phyloP scores from a whole-genome alignment of 768 basidiomycete species.

The Gelatoporia subvermispora region DNA sequence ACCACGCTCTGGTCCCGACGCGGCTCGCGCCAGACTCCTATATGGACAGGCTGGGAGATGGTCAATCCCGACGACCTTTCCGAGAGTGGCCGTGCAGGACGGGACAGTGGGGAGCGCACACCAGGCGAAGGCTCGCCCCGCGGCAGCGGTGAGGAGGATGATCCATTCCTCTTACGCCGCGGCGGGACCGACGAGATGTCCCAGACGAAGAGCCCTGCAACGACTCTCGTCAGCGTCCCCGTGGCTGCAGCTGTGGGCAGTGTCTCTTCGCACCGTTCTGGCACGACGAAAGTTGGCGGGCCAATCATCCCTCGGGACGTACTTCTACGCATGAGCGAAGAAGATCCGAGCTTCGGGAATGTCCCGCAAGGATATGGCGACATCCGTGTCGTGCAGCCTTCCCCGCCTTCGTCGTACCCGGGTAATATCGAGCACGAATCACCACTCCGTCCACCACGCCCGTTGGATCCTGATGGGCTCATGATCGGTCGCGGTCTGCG shows the following conservation, averaged over 20 bases:
- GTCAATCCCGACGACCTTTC: slow-evolving; percentile 19
- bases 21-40: slow-evolving; percentile 17
- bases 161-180: slow-evolving; percentile 43
- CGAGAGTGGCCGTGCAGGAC: background rate
- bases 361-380: slow-evolving; percentile 8
- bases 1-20: slow-evolving; percentile 17
- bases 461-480: slow-evolving; percentile 29
- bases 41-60: slow-evolving; percentile 30
- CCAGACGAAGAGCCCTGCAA: slow-evolving; percentile 20
- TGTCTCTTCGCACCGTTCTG: slow-evolving; percentile 8
- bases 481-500: slow-evolving; percentile 10
- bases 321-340: slow-evolving; percentile 31
- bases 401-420: slow-evolving; percentile 2
- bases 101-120: slow-evolving; percentile 1
- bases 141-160: slow-evolving; percentile 64
- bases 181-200: slow-evolving; percentile 17
- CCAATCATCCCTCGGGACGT: slow-evolving; percentile 34
- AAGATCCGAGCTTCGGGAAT: slow-evolving; percentile 13
- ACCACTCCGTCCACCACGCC: slow-evolving; percentile 36
- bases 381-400: slow-evolving; percentile 20
- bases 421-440: slow-evolving; percentile 19
- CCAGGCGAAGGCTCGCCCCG: slow-evolving; percentile 66
- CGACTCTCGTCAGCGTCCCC: slow-evolving; percentile 26
- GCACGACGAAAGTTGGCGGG: slow-evolving; percentile 27
- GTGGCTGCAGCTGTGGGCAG: slow-evolving; percentile 15